A percentile compares a stretch with the other conserved stretches of the same genome.
Evolutionary conservation across 2,329 filamentous ascomycete species (phyloP).

Genomic region (Stylonectria norvegica): DNA sequence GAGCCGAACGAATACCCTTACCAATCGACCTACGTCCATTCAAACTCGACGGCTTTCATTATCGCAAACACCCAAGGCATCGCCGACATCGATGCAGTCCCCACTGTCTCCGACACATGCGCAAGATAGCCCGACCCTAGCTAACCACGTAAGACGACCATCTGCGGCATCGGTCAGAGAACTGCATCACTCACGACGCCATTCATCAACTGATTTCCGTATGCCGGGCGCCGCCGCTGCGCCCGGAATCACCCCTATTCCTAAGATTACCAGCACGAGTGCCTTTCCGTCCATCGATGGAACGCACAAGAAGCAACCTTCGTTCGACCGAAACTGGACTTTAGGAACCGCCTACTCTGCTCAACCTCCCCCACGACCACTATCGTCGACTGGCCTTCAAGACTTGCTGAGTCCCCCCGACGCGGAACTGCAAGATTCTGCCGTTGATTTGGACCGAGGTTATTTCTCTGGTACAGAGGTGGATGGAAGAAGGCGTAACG

Average conservation of each 20-base stretch:
- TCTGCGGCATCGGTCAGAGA: conserved; percentile 81
- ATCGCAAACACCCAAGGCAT: conserved; percentile 46
- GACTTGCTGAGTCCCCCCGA: conserved; percentile 41
- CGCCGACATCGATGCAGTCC: conserved; percentile 43
- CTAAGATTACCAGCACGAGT: conserved; percentile 43
- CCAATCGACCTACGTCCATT: conserved; percentile 46
- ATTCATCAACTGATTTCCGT: conserved; percentile 79
- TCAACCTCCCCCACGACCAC: conserved; percentile 41
- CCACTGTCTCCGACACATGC: conserved; percentile 37
- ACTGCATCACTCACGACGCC: conserved; percentile 77
- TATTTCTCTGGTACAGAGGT: conserved; percentile 91
- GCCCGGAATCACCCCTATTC: conserved; percentile 22
- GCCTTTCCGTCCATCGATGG: conserved; percentile 40
- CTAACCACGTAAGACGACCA: conserved; percentile 56
- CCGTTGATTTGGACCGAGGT: conserved; percentile 72
- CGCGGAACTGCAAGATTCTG: conserved; percentile 44
- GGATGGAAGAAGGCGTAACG: conserved; percentile 71
- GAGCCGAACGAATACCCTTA: conserved; percentile 58
- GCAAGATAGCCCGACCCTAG: conserved; percentile 45
- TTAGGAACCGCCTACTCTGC: conserved; percentile 51
- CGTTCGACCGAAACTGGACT: conserved; percentile 69
- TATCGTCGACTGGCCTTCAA: conserved; percentile 52
- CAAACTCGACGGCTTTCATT: conserved; percentile 48
- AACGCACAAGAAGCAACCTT: conserved; percentile 62
- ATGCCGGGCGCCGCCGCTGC: conserved; percentile 28